These are phyloP conservation scores for Tuber borchii DNA, from an alignment of 495 filamentous ascomycete genomes.

Conservation along the genomic window DNA sequence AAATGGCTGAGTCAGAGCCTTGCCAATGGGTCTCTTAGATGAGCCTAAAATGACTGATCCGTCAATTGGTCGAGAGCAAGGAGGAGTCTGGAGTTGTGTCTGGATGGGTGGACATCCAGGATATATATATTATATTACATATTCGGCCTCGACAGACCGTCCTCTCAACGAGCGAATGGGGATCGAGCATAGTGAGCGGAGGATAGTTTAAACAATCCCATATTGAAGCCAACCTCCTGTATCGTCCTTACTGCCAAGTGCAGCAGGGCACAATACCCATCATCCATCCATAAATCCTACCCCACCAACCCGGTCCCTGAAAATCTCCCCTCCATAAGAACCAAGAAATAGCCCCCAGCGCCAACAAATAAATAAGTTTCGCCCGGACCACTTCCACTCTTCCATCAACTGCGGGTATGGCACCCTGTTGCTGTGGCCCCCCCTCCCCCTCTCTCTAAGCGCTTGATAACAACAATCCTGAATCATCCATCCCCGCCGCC, in stretches of 20 bases:
- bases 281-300: neutral
- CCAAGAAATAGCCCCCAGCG: neutral
- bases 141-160: neutral
- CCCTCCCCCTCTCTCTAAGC: neutral
- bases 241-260: neutral
- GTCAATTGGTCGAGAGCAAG: neutral
- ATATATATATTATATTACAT: constrained; percentile 1
- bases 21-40: neutral
- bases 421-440: neutral
- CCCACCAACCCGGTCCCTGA: constrained; percentile 2
- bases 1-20: constrained; percentile 4
- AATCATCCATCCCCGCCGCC: neutral
- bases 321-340: constrained; percentile 4
- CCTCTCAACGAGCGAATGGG: neutral
- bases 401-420: neutral
- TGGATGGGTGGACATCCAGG: neutral
- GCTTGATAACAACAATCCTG: neutral
- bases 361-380: neutral
- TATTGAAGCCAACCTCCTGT: neutral
- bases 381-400: neutral
- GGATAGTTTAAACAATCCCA: neutral
- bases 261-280: neutral
- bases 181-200: neutral
- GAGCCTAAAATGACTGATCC: neutral
- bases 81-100: neutral